phyloP scores from a whole-genome alignment of 495 filamentous ascomycete species.

The Penicillium lividum region DNA sequence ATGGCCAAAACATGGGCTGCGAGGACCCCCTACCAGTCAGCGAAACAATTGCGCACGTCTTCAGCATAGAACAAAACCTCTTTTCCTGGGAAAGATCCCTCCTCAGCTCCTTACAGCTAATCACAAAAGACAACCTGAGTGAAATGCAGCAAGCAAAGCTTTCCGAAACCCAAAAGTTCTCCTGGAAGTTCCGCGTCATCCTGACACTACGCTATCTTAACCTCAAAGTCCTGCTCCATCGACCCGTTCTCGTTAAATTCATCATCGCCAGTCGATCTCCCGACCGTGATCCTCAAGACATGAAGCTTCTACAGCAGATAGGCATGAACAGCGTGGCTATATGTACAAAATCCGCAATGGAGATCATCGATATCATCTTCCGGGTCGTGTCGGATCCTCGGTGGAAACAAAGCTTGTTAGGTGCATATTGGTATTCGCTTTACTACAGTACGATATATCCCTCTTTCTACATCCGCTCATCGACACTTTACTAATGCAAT shows the following conservation, averaged over 20 bases:
- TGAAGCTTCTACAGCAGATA: slow-evolving; percentile 30
- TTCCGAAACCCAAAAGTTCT: slow-evolving; percentile 3
- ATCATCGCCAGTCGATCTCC: slow-evolving; percentile 30
- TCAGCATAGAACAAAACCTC: slow-evolving; percentile 18
- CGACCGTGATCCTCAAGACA: slow-evolving; percentile 27
- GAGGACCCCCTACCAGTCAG: slow-evolving; percentile 16
- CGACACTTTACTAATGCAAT: background rate
- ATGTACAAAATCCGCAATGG: slow-evolving; percentile 39
- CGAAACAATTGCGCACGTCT: slow-evolving; percentile 19
- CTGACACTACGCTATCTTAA: slow-evolving; percentile 40
- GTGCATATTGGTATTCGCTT: slow-evolving; percentile 46
- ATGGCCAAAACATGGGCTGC: slow-evolving; percentile 43
- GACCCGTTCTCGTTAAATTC: slow-evolving; percentile 42
- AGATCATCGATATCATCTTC: slow-evolving; percentile 38
- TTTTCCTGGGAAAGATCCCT: slow-evolving; percentile 24
- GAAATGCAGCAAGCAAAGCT: slow-evolving; percentile 1
- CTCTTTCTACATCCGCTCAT: background rate
- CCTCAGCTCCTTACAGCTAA: slow-evolving; percentile 11
- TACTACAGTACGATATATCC: slow-evolving; percentile 36
- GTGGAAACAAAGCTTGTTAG: slow-evolving; percentile 31
- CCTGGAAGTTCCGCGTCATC: slow-evolving; percentile 34
- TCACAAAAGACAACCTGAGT: slow-evolving; percentile 4
- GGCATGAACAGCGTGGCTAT: slow-evolving; percentile 39
- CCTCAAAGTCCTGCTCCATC: slow-evolving; percentile 37
- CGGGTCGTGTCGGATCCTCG: slow-evolving; percentile 24